Percentiles rank a stretch among this genome's conserved stretches.
phyloP scores from a whole-genome alignment of 352 stramenopile genomes.

The Phytophthora hibernalis region DNA sequence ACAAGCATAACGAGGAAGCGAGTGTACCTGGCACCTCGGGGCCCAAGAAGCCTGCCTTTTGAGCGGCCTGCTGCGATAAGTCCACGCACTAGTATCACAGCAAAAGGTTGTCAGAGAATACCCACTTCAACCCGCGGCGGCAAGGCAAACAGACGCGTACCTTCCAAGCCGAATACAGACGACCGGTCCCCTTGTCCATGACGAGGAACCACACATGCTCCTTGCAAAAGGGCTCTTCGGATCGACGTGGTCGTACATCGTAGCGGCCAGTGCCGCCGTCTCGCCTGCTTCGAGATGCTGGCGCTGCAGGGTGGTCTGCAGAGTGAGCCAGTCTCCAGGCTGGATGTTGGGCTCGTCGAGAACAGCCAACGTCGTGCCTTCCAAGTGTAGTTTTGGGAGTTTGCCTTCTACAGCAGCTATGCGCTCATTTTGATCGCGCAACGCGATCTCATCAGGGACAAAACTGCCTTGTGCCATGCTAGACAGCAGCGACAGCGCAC shows the following conservation, averaged over 20 bases:
- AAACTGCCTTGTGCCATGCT: constrained; percentile 78
- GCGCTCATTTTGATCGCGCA: constrained; percentile 67
- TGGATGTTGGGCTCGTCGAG: constrained; percentile 77
- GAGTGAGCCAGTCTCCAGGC: constrained; percentile 81
- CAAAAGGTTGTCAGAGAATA: constrained; percentile 8
- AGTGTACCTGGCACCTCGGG: constrained; percentile 59
- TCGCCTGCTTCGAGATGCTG: constrained; percentile 52
- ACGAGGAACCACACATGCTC: constrained; percentile 81
- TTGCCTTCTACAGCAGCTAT: constrained; percentile 29
- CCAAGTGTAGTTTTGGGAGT: constrained; percentile 46
- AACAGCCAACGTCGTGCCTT: constrained; percentile 55
- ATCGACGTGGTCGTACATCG: constrained; percentile 78
- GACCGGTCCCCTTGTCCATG: constrained; percentile 62
- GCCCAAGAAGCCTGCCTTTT: constrained; percentile 71
- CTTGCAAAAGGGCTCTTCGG: constrained; percentile 72
- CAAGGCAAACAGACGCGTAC: constrained; percentile 22
- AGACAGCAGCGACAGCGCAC: constrained; percentile 68
- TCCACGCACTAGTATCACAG: constrained; percentile 51
- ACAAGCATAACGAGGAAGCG: background rate
- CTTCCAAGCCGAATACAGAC: constrained; percentile 77
- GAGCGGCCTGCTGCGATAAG: constrained; percentile 52
- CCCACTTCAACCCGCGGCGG: background rate
- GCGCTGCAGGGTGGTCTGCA: constrained; percentile 60
- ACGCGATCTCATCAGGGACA: constrained; percentile 61
- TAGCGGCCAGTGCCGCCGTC: constrained; percentile 60